Conservation (phyloP, 2,329 filamentous ascomycete genomes). For the Coniochaeta sp. region DNA sequence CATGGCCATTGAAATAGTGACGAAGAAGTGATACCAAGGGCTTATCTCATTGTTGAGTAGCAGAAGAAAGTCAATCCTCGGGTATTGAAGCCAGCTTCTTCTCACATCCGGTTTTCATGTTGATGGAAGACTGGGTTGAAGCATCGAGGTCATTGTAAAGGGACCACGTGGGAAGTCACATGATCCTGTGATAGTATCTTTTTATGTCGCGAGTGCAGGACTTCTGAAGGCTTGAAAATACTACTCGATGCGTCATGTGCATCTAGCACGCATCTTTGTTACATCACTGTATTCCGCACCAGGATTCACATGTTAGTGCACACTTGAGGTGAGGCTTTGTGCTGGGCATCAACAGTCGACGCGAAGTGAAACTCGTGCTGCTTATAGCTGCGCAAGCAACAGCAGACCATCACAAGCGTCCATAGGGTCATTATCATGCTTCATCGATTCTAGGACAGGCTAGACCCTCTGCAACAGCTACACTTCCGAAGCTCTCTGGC, state of each 20-base stretch:
- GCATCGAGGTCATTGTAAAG: background rate
- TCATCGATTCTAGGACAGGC: background rate
- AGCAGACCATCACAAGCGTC: background rate
- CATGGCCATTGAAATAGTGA: background rate
- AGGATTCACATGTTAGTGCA: no score
- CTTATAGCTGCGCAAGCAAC: background rate
- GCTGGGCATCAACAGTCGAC: background rate
- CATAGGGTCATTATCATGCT: background rate
- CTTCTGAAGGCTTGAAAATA: no score
- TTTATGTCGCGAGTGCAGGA: no score
- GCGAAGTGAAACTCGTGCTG: background rate
- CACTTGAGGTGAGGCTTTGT: no score
- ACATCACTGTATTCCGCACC: no score
- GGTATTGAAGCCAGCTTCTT: background rate
- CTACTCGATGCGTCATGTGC: no score
- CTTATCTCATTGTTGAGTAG: no score
- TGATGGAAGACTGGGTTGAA: background rate
- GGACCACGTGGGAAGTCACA: background rate
- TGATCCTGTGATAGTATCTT: background rate
- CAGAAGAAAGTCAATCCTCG: no score
- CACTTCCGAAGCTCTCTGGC: background rate
- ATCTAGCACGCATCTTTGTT: no score
- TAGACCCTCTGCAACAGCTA: background rate
- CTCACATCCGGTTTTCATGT: background rate
- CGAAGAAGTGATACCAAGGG: background rate